Conservation (phyloP, 2,329 filamentous ascomycete species). For the Chaetomiaceae sp. region DNA sequence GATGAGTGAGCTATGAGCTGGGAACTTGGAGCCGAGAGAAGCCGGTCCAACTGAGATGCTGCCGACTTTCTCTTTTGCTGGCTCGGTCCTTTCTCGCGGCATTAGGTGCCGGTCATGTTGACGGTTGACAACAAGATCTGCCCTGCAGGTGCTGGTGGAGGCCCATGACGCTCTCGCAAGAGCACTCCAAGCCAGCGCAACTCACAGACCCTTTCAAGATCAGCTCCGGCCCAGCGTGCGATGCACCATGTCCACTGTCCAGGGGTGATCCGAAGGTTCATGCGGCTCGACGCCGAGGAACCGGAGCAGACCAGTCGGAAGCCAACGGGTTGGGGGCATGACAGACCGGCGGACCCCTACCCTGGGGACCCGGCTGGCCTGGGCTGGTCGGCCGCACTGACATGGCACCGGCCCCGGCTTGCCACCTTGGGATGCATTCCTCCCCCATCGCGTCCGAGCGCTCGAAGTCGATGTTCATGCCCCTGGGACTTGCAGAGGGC, state of each 20-base stretch:
- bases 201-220: neutral
- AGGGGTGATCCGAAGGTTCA: conserved; percentile 7
- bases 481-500: conserved; percentile 2
- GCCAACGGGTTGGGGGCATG: neutral
- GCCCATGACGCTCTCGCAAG: too few species aligned
- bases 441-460: conserved; percentile 18
- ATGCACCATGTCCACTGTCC: neutral
- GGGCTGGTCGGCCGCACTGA: neutral
- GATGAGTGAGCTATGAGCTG: too few species aligned
- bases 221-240: neutral
- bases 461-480: conserved; percentile 1
- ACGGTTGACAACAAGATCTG: neutral
- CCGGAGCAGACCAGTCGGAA: conserved; percentile 3
- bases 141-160: too few species aligned
- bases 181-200: neutral
- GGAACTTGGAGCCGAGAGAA: neutral
- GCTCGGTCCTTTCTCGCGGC: neutral
- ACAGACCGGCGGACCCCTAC: neutral
- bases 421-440: neutral
- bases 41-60: neutral
- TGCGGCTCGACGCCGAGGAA: conserved; percentile 6
- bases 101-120: too few species aligned
- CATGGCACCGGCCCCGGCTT: neutral
- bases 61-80: neutral
- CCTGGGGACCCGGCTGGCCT: neutral